Percentiles rank a stretch among this genome's conserved stretches.
These are phyloP conservation scores for Colletotrichum sp. DNA, from an alignment of 2,329 filamentous ascomycete genomes.

Conservation along the genomic window DNA sequence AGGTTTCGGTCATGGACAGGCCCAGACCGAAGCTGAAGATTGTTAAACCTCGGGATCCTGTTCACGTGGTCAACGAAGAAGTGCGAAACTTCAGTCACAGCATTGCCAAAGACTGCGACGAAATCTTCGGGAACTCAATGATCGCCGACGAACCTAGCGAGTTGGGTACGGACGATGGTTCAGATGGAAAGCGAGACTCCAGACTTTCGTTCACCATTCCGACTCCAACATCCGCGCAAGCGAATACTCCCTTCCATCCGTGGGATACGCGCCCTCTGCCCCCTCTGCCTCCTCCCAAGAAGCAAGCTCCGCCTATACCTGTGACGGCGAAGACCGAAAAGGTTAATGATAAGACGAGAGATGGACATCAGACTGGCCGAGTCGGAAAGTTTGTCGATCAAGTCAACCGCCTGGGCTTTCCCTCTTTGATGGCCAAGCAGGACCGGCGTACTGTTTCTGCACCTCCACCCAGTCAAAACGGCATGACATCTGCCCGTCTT, in stretches of 20 bases:
- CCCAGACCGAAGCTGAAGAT: slow-evolving; percentile 28
- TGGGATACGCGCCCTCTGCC: slow-evolving; percentile 59
- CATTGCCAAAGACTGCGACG: slow-evolving; percentile 84
- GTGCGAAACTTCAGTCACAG: slow-evolving; percentile 83
- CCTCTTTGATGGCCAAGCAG: slow-evolving; percentile 36
- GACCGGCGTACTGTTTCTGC: slow-evolving; percentile 58
- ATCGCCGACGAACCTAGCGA: slow-evolving; percentile 40
- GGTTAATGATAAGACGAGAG: background rate
- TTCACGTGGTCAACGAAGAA: slow-evolving; percentile 68
- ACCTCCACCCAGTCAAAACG: slow-evolving; percentile 49
- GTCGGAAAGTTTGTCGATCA: slow-evolving; percentile 21
- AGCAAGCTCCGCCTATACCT: background rate
- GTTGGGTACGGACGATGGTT: slow-evolving; percentile 32
- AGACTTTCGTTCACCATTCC: slow-evolving; percentile 49
- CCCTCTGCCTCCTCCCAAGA: slow-evolving; percentile 43
- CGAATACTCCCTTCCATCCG: slow-evolving; percentile 30
- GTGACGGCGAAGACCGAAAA: background rate
- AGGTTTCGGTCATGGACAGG: slow-evolving; percentile 14
- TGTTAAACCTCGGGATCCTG: slow-evolving; percentile 18
- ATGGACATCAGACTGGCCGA: slow-evolving; percentile 11
- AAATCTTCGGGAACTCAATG: slow-evolving; percentile 80
- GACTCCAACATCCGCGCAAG: slow-evolving; percentile 33
- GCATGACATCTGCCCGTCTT: slow-evolving; percentile 42
- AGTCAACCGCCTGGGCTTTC: slow-evolving; percentile 29
- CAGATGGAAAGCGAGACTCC: slow-evolving; percentile 36